Evolutionary conservation across 140 eudicot genomes (phyloP), one percentile per base, ranked within the genome.

Genomic region (Oenanthe javanica): DNA sequence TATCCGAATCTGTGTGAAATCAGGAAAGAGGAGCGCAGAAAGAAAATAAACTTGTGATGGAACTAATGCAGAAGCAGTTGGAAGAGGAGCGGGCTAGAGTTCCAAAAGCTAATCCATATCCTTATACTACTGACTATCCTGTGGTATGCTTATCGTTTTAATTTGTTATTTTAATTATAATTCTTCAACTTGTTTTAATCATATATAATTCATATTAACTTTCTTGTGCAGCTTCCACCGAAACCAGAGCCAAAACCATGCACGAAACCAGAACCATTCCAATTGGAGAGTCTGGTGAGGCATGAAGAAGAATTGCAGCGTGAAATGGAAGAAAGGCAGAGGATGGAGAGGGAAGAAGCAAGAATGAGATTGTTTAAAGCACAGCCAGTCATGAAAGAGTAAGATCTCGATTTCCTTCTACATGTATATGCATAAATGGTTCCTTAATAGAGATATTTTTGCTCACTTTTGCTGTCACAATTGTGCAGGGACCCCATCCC

Each of bases 41-140:
- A 67, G 97, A 90, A 86, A 86, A 83, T 80, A 92, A 75, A 79
- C 78, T 92, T 59, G 84, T 86, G 45, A 90, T 70, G 83, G 99
- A 92, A 76, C 76, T 92, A 5, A 36, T 87, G 45, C 93, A 88
- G 63, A 95, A 95, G 71, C 93, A 90, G 83, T 54, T 90, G 72
- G 97, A 92, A 86, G 97, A 95, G 63, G 99, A 89, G 76, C 67
- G 79, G 18, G 90, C 97, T 9, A 88, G 99, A 72, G 79, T 90
- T 76, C 97, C 95, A n/a, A 95, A 89, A 89, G 97, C 99, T 18
- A 86, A 63, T 27, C 99, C 97, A 5, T 95, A 92, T 82, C 99
- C 97, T 31, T 95, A 90, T 64, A 92, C 97, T 43, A 95, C 97
- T 43, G 99, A 95, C 79, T 95, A 84, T 81, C 99, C 97, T 10